Percentiles rank a stretch among this genome's conserved stretches.
These are phyloP conservation scores for Boletus speciosus DNA, from an alignment of 768 basidiomycete species.

Conservation along the genomic window DNA sequence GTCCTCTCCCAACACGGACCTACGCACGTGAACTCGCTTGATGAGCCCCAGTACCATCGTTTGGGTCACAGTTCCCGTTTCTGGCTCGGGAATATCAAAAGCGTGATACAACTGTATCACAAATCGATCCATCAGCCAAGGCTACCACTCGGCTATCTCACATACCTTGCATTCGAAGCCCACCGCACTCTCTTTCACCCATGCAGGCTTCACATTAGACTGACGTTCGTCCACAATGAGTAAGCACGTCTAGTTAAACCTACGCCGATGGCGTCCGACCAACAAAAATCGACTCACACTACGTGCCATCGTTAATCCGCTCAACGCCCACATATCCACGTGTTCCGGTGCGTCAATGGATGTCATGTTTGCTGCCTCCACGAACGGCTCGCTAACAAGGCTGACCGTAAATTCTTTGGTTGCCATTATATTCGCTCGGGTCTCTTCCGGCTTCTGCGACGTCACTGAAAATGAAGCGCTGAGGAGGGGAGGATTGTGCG, in stretches of 20 bases:
- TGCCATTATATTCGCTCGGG: constrained; percentile 57
- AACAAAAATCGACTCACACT: constrained; percentile 42
- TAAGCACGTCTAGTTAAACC: constrained; percentile 1
- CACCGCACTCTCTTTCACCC: constrained; percentile 56
- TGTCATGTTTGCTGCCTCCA: constrained; percentile 54
- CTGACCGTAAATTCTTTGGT: constrained; percentile 70
- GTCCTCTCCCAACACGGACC: constrained; percentile 45
- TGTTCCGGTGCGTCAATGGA: constrained; percentile 52
- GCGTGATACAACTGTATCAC: constrained; percentile 44
- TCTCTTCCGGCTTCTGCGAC: constrained; percentile 51
- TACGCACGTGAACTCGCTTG: constrained; percentile 50
- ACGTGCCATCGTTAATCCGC: constrained; percentile 51
- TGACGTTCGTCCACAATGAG: constrained; percentile 23
- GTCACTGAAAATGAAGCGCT: constrained; percentile 55
- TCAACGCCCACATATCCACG: constrained; percentile 57
- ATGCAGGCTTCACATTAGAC: constrained; percentile 47
- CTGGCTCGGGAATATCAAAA: constrained; percentile 44
- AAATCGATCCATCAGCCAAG: constrained; percentile 17
- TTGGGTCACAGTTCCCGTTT: constrained; percentile 36
- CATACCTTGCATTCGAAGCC: constrained; percentile 61
- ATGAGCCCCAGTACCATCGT: constrained; percentile 53
- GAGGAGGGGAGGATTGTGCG: constrained; percentile 63
- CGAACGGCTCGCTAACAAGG: constrained; percentile 65
- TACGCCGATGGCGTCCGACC: neutral
- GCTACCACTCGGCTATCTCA: constrained; percentile 17